Conservation (phyloP, 2,329 filamentous ascomycete species). For the Aspergillus pseudonomiae region DNA sequence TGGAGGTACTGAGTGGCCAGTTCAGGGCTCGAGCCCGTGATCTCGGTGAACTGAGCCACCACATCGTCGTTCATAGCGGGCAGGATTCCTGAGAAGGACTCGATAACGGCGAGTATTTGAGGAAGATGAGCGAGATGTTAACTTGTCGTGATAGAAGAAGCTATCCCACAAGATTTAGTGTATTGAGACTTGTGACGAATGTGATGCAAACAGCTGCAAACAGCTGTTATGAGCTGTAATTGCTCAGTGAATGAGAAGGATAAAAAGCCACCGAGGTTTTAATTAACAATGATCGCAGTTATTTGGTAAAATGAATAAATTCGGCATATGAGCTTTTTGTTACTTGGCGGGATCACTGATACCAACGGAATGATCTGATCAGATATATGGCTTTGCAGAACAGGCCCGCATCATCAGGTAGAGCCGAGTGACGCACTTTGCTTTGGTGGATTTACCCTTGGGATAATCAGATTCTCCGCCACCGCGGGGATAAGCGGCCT, state of each 20-base stretch:
- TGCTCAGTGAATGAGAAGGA: background rate
- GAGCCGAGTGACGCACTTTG: slow-evolving; percentile 22
- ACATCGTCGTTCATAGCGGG: slow-evolving; percentile 67
- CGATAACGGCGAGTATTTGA: background rate
- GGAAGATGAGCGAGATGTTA: slow-evolving; percentile 2
- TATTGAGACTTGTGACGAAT: slow-evolving; percentile 1
- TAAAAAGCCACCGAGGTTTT: background rate
- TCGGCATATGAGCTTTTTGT: background rate
- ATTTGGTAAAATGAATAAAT: no score
- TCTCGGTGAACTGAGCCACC: slow-evolving; percentile 75
- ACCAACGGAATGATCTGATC: background rate
- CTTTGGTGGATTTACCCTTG: background rate
- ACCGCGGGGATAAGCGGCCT: slow-evolving; percentile 5
- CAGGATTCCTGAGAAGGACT: background rate
- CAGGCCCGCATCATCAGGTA: background rate
- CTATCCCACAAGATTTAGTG: slow-evolving; percentile 10
- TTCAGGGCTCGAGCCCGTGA: slow-evolving; percentile 74
- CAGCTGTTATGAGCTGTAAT: slow-evolving; percentile 14
- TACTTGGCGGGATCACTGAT: background rate
- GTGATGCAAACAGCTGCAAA: slow-evolving; percentile 39
- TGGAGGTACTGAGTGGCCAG: slow-evolving; percentile 82
- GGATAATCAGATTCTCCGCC: slow-evolving; percentile 15
- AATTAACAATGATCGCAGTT: background rate
- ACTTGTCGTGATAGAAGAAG: slow-evolving; percentile 6
- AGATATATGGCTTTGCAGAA: background rate